phyloP scores from a whole-genome alignment of 2,329 filamentous ascomycete species.

The Aspergillus quadricinctus region DNA sequence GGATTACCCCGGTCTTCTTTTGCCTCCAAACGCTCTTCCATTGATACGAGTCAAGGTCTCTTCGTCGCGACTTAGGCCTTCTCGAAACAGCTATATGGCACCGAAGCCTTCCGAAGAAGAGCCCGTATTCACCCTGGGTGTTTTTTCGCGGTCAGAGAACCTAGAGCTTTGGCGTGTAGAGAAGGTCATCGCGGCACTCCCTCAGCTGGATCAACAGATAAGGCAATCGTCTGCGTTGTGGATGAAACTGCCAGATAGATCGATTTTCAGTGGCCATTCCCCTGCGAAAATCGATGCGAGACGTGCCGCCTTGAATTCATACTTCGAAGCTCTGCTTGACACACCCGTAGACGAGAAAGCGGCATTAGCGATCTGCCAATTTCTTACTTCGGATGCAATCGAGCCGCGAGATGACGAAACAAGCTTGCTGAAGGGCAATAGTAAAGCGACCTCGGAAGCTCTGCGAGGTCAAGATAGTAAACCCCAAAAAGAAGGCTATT shows the following conservation, averaged over 20 bases:
- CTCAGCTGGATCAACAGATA: slow-evolving; percentile 75
- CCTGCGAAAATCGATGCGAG: slow-evolving; percentile 90
- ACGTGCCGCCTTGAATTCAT: slow-evolving; percentile 72
- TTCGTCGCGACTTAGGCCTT: slow-evolving; percentile 92
- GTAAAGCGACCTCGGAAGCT: slow-evolving; percentile 28
- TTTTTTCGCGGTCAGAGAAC: slow-evolving; percentile 65
- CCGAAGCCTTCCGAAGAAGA: slow-evolving; percentile 81
- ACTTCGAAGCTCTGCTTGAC: slow-evolving; percentile 80
- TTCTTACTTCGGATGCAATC: slow-evolving; percentile 67
- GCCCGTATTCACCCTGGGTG: slow-evolving; percentile 84
- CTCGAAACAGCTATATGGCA: slow-evolving; percentile 76
- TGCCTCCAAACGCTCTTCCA: slow-evolving; percentile 83
- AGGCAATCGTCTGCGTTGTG: slow-evolving; percentile 69
- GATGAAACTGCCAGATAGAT: slow-evolving; percentile 75
- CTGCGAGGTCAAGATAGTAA: slow-evolving; percentile 58
- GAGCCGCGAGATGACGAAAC: slow-evolving; percentile 51
- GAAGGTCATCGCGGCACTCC: slow-evolving; percentile 78
- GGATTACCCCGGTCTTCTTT: slow-evolving; percentile 77
- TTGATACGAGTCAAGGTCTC: slow-evolving; percentile 82
- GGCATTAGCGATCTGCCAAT: slow-evolving; percentile 78
- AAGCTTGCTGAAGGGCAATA: slow-evolving; percentile 41
- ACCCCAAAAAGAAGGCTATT: slow-evolving; percentile 76
- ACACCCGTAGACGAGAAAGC: slow-evolving; percentile 73
- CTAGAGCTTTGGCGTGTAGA: slow-evolving; percentile 87
- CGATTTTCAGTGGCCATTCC: slow-evolving; percentile 85